phyloP scores from a whole-genome alignment of 805 yeast species.

The Hanseniaspora thailandica region DNA sequence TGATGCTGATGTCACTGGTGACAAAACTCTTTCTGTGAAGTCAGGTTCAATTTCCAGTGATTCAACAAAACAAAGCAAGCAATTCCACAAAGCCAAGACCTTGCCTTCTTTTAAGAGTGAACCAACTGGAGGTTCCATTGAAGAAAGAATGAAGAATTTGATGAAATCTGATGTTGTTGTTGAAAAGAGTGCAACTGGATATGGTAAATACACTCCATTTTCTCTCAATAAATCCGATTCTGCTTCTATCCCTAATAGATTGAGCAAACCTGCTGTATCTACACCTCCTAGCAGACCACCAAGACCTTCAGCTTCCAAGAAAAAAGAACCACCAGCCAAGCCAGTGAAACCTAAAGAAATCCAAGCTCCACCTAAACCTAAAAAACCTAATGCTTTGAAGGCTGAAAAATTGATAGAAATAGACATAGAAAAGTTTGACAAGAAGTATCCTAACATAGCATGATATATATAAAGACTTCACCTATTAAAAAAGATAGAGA shows the following conservation, averaged over 20 bases:
- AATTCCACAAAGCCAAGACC: background rate
- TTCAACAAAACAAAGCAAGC: background rate
- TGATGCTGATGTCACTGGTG: background rate
- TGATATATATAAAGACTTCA: background rate
- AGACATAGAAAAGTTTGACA: conserved; percentile 14
- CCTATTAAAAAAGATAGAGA: no score
- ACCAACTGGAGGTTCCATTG: conserved; percentile 33
- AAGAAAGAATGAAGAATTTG: conserved; percentile 43
- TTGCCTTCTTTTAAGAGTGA: background rate
- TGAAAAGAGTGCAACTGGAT: conserved; percentile 61
- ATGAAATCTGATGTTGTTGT: conserved; percentile 30
- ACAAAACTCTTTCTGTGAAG: conserved; percentile 9
- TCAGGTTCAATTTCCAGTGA: conserved; percentile 1
- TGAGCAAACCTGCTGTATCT: conserved; percentile 16
- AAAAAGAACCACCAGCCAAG: background rate
- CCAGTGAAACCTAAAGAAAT: conserved; percentile 20
- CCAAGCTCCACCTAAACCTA: conserved; percentile 48
- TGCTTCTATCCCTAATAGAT: background rate
- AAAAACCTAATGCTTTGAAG: conserved; percentile 44
- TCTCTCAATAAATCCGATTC: background rate
- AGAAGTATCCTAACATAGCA: conserved; percentile 4
- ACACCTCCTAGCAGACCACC: conserved; percentile 21
- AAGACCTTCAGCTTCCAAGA: conserved; percentile 17
- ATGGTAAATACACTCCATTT: conserved; percentile 58
- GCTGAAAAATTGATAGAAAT: conserved; percentile 15